Percentiles rank a stretch among this genome's conserved stretches.
Conservation (phyloP, 768 basidiomycete species). For the Hygrocybe coccinea region DNA sequence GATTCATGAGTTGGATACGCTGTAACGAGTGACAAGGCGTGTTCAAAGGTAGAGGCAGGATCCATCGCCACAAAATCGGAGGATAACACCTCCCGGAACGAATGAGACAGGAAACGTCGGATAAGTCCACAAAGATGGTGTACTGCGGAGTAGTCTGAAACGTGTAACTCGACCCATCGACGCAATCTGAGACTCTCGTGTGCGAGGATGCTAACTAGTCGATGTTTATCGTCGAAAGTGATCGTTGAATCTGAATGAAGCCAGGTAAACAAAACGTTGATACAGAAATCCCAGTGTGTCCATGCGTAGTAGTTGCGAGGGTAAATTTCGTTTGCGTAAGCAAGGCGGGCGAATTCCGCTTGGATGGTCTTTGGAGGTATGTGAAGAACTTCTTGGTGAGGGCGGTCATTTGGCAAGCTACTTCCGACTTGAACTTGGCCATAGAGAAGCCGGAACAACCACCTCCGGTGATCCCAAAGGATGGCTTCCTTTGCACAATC, state of each 20-base stretch:
- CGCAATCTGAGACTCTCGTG: slow-evolving; percentile 37
- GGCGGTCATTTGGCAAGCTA: slow-evolving; percentile 9
- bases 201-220: slow-evolving; percentile 31
- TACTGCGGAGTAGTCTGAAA: slow-evolving; percentile 63
- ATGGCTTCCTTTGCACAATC: slow-evolving; percentile 62
- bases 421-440: slow-evolving; percentile 15
- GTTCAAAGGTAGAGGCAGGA: slow-evolving; percentile 26
- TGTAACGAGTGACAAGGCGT: slow-evolving; percentile 46
- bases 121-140: slow-evolving; percentile 48
- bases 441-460: slow-evolving; percentile 46
- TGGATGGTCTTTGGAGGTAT: slow-evolving; percentile 35
- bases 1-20: slow-evolving; percentile 56
- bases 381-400: slow-evolving; percentile 24
- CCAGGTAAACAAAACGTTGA: slow-evolving; percentile 30
- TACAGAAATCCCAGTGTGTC: slow-evolving; percentile 53
- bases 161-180: slow-evolving; percentile 57
- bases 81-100: neutral
- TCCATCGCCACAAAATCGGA: slow-evolving; percentile 3
- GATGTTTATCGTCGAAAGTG: slow-evolving; percentile 12
- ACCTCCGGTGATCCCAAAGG: slow-evolving; percentile 67
- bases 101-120: slow-evolving; percentile 20
- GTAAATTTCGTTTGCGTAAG: slow-evolving; percentile 53
- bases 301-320: slow-evolving; percentile 75
- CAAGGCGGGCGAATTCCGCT: slow-evolving; percentile 46
- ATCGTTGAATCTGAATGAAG: slow-evolving; percentile 11